Percentiles rank a stretch among this genome's conserved stretches.
Conservation (phyloP, 2,329 filamentous ascomycete species). For the Diaporthe vaccinii region DNA sequence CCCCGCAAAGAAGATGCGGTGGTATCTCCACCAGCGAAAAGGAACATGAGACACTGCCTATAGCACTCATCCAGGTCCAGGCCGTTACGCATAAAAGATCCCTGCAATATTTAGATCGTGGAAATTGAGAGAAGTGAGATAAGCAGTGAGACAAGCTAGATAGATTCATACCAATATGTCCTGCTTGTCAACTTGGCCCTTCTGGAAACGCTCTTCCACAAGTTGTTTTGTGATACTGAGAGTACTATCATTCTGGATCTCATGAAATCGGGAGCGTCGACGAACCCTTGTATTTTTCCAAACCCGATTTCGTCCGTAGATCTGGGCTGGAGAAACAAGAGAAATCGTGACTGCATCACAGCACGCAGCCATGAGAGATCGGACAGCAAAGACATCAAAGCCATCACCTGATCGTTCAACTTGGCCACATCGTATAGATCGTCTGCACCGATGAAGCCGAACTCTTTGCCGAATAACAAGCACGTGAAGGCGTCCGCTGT, state of each 20-base stretch:
- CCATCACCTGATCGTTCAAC: neutral
- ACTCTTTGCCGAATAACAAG: neutral
- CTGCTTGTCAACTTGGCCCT: neutral
- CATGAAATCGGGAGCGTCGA: neutral
- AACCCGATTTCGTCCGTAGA: neutral
- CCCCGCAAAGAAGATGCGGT: neutral
- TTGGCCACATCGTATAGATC: neutral
- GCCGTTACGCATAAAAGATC: conserved; percentile 1
- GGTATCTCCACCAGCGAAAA: conserved; percentile 14
- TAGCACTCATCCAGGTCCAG: neutral
- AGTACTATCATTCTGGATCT: neutral
- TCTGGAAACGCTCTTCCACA: neutral
- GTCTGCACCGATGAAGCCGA: neutral
- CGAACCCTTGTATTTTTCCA: conserved; percentile 1
- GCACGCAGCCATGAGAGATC: neutral
- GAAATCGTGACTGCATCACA: neutral
- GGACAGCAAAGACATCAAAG: neutral
- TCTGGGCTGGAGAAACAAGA: neutral
- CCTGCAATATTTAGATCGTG: neutral
- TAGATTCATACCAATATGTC: neutral
- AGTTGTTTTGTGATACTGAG: neutral
- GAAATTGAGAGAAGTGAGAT: too few species aligned
- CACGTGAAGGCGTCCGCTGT: neutral
- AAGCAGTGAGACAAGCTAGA: too few species aligned
- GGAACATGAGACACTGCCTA: neutral